phyloP scores from a whole-genome alignment of 1,284 basidiomycete species.

The Phlebopus sp. region DNA sequence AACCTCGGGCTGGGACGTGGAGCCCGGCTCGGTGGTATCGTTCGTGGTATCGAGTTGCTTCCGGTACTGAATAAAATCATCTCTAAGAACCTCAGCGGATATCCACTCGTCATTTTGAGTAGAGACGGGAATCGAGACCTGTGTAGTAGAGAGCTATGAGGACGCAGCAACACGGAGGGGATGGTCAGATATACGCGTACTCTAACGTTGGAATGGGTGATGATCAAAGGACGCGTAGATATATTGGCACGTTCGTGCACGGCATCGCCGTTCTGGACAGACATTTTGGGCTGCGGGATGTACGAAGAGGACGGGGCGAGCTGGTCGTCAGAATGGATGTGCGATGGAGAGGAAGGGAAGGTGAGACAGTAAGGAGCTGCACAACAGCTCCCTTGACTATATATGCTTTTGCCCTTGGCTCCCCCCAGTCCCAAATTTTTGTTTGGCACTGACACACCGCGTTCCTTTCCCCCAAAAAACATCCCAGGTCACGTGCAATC shows the following conservation, averaged over 20 bases:
- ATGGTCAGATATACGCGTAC: conserved; percentile 43
- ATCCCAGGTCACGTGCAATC: conserved; percentile 26
- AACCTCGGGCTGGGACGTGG: conserved; percentile 60
- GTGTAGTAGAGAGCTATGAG: conserved; percentile 15
- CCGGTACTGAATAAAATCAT: conserved; percentile 77
- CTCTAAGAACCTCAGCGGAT: conserved; percentile 81
- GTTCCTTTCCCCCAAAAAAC: conserved; percentile 29
- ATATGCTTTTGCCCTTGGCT: conserved; percentile 17
- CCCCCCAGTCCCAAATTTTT: conserved; percentile 36
- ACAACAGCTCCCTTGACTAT: conserved; percentile 2
- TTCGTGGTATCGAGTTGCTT: conserved; percentile 53
- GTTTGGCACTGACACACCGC: conserved; percentile 15
- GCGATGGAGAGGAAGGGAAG: conserved; percentile 7
- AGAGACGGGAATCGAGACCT: conserved; percentile 85
- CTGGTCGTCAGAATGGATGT: conserved; percentile 3
- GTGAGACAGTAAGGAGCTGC: conserved; percentile 4
- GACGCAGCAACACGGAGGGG: conserved; percentile 1
- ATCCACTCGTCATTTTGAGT: conserved; percentile 81
- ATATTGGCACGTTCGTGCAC: conserved; percentile 37
- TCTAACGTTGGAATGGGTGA: conserved; percentile 61
- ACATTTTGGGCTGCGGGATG: conserved; percentile 26
- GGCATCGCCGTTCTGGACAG: conserved; percentile 28
- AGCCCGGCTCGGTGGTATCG: conserved; percentile 50
- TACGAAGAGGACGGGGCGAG: conserved; percentile 2
- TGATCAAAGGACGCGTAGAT: conserved; percentile 61